Percentiles rank a stretch among this genome's conserved stretches.
Evolutionary conservation across 768 basidiomycete genomes (phyloP).

Genomic region (Boletus eberwhitei): DNA sequence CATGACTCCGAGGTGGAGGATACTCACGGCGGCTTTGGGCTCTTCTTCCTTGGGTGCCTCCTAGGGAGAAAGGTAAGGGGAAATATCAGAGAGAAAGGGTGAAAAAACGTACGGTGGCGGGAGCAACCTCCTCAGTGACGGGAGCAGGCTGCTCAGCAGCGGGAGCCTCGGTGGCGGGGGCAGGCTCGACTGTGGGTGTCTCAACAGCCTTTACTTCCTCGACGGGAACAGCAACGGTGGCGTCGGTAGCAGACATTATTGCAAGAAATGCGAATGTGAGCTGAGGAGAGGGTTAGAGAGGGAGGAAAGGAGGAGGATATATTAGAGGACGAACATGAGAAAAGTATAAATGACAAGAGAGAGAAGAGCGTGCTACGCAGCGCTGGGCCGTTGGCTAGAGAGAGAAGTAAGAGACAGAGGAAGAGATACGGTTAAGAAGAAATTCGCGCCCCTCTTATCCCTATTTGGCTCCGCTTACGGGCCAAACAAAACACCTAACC

Average conservation of each 20-base stretch:
- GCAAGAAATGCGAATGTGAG: slow-evolving; percentile 53
- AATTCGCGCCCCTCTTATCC: slow-evolving; percentile 40
- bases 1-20: fast-evolving
- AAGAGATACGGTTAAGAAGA: slow-evolving; percentile 36
- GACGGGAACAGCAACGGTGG: slow-evolving; percentile 43
- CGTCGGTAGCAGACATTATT: slow-evolving; percentile 84
- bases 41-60: slow-evolving; percentile 44
- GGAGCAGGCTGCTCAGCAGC: slow-evolving; percentile 24
- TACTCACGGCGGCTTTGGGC: slow-evolving; percentile 37
- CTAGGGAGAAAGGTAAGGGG: slow-evolving; percentile 17
- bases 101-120: slow-evolving; percentile 33
- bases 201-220: slow-evolving; percentile 56
- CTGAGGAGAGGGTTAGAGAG: slow-evolving; percentile 31
- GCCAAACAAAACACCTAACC: slow-evolving; percentile 39
- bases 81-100: background rate
- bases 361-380: slow-evolving; percentile 59
- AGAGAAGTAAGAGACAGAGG: slow-evolving; percentile 61
- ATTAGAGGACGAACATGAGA: slow-evolving; percentile 40
- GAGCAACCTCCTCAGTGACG: slow-evolving; percentile 31
- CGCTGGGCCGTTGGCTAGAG: slow-evolving; percentile 47
- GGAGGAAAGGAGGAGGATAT: background rate
- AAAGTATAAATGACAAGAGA: slow-evolving; percentile 56
- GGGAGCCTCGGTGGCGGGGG: slow-evolving; percentile 30
- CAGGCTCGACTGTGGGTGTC: slow-evolving; percentile 32
- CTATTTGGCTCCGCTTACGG: slow-evolving; percentile 40